These are phyloP conservation scores for Rhododendron williamsianum DNA, from an alignment of 148 eudicot species.

Conservation along the genomic window DNA sequence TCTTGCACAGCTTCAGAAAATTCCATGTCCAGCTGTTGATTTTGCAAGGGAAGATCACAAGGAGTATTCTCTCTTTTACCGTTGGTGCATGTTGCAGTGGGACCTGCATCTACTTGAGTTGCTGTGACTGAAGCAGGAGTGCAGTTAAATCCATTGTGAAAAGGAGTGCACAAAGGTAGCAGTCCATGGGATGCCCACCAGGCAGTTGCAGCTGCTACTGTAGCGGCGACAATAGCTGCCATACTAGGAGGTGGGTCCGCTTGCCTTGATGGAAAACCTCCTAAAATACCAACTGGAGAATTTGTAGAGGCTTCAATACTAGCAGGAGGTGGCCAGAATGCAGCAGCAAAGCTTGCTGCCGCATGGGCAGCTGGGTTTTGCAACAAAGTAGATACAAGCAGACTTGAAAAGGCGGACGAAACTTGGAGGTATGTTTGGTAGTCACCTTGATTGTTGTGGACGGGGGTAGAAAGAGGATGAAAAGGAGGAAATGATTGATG, in stretches of 20 bases:
- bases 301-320: constrained; percentile 42
- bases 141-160: constrained; percentile 42
- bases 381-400: constrained; percentile 64
- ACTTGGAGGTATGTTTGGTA: constrained; percentile 50
- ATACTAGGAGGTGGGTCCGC: constrained; percentile 55
- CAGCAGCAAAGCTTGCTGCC: constrained; percentile 84
- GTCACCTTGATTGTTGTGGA: constrained; percentile 46
- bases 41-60: constrained; percentile 32
- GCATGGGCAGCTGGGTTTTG: constrained; percentile 94
- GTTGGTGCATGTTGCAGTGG: constrained; percentile 22
- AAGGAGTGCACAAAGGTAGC: constrained; percentile 56
- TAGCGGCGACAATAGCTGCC: constrained; percentile 84
- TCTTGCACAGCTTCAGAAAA: constrained; percentile 41
- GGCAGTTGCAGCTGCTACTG: constrained; percentile 94
- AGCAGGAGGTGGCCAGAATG: constrained; percentile 72
- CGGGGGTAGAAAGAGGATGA: constrained; percentile 49
- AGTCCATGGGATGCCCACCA: constrained; percentile 98
- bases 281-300: constrained; percentile 27
- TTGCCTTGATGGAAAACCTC: constrained; percentile 36
- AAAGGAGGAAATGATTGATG: constrained; percentile 43
- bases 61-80: constrained; percentile 38
- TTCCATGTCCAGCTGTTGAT: constrained; percentile 42
- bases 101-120: constrained; percentile 24
- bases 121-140: constrained; percentile 33
- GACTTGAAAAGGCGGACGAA: constrained; percentile 72